Conservation (phyloP, 108 stramenopile species). For the Fragilariopsis cylindrus region DNA sequence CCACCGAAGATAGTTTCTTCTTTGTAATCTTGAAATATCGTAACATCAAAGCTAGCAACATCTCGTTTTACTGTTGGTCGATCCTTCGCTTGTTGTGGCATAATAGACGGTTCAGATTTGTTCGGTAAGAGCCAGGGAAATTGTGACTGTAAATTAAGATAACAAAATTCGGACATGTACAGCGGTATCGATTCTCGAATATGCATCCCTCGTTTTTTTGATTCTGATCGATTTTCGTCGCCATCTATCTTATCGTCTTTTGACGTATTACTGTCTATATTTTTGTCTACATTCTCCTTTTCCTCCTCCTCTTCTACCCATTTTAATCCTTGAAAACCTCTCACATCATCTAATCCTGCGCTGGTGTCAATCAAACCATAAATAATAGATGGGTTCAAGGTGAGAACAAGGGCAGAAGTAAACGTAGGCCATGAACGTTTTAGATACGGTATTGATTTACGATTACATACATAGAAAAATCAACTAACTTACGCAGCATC, state of each 20-base stretch:
- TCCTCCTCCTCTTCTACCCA: neutral
- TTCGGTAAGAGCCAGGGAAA: constrained; percentile 77
- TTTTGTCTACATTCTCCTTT: neutral
- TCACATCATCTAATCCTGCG: constrained; percentile 79
- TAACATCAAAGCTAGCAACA: constrained; percentile 69
- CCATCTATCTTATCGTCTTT: neutral
- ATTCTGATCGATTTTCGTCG: constrained; percentile 14
- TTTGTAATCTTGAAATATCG: constrained; percentile 53
- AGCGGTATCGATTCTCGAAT: constrained; percentile 52
- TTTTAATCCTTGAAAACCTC: constrained; percentile 68
- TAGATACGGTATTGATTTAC: too few relatives aligned
- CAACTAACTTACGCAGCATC: constrained; percentile 44
- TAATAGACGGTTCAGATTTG: neutral
- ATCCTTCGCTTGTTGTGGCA: constrained; percentile 6
- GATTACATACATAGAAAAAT: too few relatives aligned
- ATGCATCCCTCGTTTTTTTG: neutral
- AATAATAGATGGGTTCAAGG: too few relatives aligned
- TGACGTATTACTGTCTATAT: neutral
- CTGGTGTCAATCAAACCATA: too few relatives aligned
- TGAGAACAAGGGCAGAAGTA: too few relatives aligned
- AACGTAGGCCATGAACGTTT: too few relatives aligned
- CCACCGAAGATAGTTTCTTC: constrained; percentile 14
- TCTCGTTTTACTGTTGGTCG: constrained; percentile 50
- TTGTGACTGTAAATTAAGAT: constrained; percentile 44
- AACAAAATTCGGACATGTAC: constrained; percentile 55